Evolutionary conservation across 1,139 yeast genomes (phyloP).

Genomic region (Candida sanyaensis): DNA sequence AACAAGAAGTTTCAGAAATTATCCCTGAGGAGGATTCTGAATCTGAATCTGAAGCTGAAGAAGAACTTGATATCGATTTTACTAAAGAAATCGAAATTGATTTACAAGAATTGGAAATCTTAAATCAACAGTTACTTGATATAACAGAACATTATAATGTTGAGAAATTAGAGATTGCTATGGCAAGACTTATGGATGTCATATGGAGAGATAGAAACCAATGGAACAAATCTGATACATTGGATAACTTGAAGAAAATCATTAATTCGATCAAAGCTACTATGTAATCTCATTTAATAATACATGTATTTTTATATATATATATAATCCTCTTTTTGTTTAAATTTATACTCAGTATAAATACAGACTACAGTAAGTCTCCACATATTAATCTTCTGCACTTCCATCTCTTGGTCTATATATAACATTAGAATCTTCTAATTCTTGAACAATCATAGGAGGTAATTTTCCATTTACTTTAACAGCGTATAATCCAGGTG

Average conservation of each 20-base stretch:
- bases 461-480: slow-evolving; percentile 92
- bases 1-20: slow-evolving; percentile 2
- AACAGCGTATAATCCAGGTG: slow-evolving; percentile 90
- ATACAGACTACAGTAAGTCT: too few relatives aligned
- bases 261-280: slow-evolving; percentile 13
- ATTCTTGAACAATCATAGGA: slow-evolving; percentile 73
- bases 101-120: slow-evolving; percentile 16
- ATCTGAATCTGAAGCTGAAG: slow-evolving; percentile 30
- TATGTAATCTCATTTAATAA: slow-evolving; percentile 6
- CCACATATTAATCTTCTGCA: slow-evolving; percentile 63
- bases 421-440: slow-evolving; percentile 71
- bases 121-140: slow-evolving; percentile 26
- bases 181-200: slow-evolving; percentile 71
- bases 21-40: slow-evolving; percentile 19
- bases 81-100: slow-evolving; percentile 20
- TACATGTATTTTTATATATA: neutral
- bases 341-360: too few relatives aligned
- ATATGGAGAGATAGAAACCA: slow-evolving; percentile 69
- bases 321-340: neutral
- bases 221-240: slow-evolving; percentile 63
- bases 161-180: slow-evolving; percentile 72
- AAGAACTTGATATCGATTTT: slow-evolving; percentile 19
- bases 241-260: slow-evolving; percentile 27
- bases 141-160: slow-evolving; percentile 55
- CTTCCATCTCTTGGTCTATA: slow-evolving; percentile 97